phyloP scores from a whole-genome alignment of 1,284 basidiomycete genomes.

The Leccinum subrobustum region DNA sequence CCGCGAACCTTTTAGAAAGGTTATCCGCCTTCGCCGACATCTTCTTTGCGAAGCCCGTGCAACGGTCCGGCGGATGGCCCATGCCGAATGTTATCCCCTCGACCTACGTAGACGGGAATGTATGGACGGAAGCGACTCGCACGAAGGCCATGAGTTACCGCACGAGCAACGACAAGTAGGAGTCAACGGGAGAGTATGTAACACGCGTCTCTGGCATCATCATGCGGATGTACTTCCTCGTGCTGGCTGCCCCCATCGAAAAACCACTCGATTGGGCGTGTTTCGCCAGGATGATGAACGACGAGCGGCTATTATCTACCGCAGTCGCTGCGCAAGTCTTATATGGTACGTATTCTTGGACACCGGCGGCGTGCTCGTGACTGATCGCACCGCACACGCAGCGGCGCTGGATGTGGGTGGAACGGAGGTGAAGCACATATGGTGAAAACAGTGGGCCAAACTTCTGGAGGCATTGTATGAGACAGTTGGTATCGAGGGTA shows the following conservation, averaged over 20 bases:
- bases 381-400: conserved; percentile 27
- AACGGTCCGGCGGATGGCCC: conserved; percentile 74
- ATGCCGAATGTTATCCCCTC: conserved; percentile 55
- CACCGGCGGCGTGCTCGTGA: conserved; percentile 5
- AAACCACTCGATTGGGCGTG: conserved; percentile 63
- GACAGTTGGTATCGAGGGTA: too few relatives aligned
- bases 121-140: conserved; percentile 54
- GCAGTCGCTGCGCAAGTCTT: conserved; percentile 62
- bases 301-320: conserved; percentile 49
- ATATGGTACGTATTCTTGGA: conserved; percentile 51
- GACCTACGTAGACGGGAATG: conserved; percentile 45
- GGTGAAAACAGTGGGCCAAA: conserved; percentile 58
- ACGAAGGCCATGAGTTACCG: conserved; percentile 72
- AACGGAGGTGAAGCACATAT: conserved; percentile 55
- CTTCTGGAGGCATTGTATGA: too few relatives aligned
- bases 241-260: conserved; percentile 52
- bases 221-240: conserved; percentile 85
- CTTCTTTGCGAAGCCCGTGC: conserved; percentile 84
- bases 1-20: conserved; percentile 40
- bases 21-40: conserved; percentile 60
- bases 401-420: conserved; percentile 78
- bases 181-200: conserved; percentile 66
- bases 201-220: conserved; percentile 74
- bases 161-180: conserved; percentile 34
- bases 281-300: conserved; percentile 58